Base-by-base conservation (phyloP, 257 asterid species). In the Cinchona pubescens region DNA sequence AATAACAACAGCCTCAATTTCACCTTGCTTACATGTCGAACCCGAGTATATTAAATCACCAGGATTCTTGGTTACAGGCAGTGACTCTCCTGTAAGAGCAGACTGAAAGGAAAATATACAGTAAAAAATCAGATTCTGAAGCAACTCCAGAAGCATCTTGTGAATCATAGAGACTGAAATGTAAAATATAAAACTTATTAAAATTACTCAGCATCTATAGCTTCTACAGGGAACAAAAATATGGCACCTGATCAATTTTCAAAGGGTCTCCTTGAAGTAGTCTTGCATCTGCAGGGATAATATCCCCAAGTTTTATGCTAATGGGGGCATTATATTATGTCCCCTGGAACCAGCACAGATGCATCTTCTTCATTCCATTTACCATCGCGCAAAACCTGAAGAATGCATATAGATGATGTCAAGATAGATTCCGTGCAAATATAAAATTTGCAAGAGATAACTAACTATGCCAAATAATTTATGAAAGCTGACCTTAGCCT, bases 21-120 rank as follows among this genome's bases (percentile, higher is more conserved):
- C 88, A 49, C 88, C 85, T 65, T 84, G 85, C 66, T 84, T 84
- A 64, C 85, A 81, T 60, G 88, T 84, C 51, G 88, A 84, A 30
- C 88, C 87, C 7, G 87, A 80, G 66, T 74, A 80, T 68, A 80
- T 72, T 38, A 77, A 66, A 74, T 83, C 87, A 45, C 84, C 82
- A 2, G 87, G 84, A 75, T 83, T 59, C 74, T 83, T 83, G 62
- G 84, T 80, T 27, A 83, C 87, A 15, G 87, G 87, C 46, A 83
- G 80, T 1, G 87, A 83, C 58, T 83, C 87, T 77, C 87, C 87
- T 21, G 87, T 83, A 67, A 83, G 84, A 42, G 87, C 84, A 74
- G 87, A 83, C 84, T 83, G 83, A 42, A 56, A 74, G 14, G 19
- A 58, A 14, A 70, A 4, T 15, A 69, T 55, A 1, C 37, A 72